Percentiles rank a stretch among this genome's conserved stretches.
Evolutionary conservation across 768 basidiomycete genomes (phyloP).

Genomic region (Termitomyces bulborhizus): DNA sequence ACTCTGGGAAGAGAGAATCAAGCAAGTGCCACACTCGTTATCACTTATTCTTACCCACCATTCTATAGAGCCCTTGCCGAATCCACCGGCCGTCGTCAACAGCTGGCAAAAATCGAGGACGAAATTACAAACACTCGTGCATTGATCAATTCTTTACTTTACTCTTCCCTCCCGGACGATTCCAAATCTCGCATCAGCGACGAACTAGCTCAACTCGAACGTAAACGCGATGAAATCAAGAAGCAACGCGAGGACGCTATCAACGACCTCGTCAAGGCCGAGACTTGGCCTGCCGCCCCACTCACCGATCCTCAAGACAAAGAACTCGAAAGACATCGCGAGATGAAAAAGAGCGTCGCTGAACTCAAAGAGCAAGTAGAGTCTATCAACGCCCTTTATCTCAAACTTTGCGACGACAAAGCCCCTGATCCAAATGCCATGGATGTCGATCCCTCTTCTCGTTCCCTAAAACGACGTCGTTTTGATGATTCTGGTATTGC

Average conservation of each 20-base stretch:
- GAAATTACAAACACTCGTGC: conserved; percentile 13
- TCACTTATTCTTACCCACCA: not conserved
- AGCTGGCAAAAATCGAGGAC: conserved; percentile 12
- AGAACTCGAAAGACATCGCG: conserved; percentile 14
- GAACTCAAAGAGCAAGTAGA: conserved; percentile 17
- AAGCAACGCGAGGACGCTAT: conserved; percentile 13
- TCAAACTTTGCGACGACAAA: conserved; percentile 5
- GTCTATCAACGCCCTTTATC: conserved; percentile 16
- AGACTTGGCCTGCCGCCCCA: conserved; percentile 23
- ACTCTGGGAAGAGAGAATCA: conserved; percentile 20
- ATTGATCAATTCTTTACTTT: conserved; percentile 12
- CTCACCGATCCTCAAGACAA: conserved; percentile 14
- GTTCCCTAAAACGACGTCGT: conserved; percentile 22
- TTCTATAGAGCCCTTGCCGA: conserved; percentile 9
- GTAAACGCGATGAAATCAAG: conserved; percentile 15
- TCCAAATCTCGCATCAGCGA: conserved; percentile 8
- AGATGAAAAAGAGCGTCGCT: conserved; percentile 15
- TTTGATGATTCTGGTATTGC: conserved; percentile 7
- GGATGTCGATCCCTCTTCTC: conserved; percentile 11
- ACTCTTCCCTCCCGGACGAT: conserved; percentile 10
- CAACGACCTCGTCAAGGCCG: conserved; percentile 14
- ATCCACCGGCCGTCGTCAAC: conserved; percentile 4
- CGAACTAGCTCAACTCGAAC: conserved; percentile 16
- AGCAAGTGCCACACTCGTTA: conserved; percentile 9
- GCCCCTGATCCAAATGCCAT: not conserved